Conservation (phyloP, 2,329 filamentous ascomycete species). For the Cephalotrichum gorgonifer region DNA sequence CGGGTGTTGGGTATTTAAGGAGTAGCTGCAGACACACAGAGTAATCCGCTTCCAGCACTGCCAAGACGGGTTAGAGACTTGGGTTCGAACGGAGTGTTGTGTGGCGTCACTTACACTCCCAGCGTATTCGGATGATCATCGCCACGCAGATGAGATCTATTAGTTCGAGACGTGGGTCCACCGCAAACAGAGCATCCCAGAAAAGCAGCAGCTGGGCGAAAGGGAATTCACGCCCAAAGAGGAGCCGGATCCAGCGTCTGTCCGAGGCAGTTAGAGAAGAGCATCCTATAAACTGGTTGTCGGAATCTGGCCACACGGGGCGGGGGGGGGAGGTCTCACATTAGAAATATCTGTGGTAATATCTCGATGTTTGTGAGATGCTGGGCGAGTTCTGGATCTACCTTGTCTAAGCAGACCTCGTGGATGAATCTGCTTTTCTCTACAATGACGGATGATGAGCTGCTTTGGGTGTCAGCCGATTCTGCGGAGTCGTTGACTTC, state of each 20-base stretch:
- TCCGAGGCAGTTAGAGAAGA: conserved; percentile 27
- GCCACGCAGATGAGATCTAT: conserved; percentile 87
- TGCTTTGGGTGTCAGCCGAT: conserved; percentile 7
- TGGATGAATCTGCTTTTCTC: conserved; percentile 81
- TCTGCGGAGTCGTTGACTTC: conserved; percentile 43
- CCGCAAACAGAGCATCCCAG: conserved; percentile 86
- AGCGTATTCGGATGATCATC: conserved; percentile 86
- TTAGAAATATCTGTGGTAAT: conserved; percentile 91
- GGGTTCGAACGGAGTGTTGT: not conserved
- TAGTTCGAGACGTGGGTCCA: conserved; percentile 69
- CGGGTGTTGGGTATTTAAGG: conserved; percentile 68
- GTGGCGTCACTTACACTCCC: conserved; percentile 57
- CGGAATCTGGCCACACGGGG: too few species aligned
- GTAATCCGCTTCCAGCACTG: conserved; percentile 80
- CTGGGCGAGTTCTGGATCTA: conserved; percentile 72
- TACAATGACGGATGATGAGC: conserved; percentile 58
- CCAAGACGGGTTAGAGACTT: conserved; percentile 13
- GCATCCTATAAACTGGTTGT: not conserved
- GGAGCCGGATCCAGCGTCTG: conserved; percentile 74
- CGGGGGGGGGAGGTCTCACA: conserved; percentile 42
- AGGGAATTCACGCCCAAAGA: conserved; percentile 89
- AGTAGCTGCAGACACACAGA: conserved; percentile 73
- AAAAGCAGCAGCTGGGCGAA: conserved; percentile 75
- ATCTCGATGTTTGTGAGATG: conserved; percentile 80
- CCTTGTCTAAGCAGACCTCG: conserved; percentile 63